Conservation (phyloP, 257 asterid species). For the Rauvolfia tetraphylla region DNA sequence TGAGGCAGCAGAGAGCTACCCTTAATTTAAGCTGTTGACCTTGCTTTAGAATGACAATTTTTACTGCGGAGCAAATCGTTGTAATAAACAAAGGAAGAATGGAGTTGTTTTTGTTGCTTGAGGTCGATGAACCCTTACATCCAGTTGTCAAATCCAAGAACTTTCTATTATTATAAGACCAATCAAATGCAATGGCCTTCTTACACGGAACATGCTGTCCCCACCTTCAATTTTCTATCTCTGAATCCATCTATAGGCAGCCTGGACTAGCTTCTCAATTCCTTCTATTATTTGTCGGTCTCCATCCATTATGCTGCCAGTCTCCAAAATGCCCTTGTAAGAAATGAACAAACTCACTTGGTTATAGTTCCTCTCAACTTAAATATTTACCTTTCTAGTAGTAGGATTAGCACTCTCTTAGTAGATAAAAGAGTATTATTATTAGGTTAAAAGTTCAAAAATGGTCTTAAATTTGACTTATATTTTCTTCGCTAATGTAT, state of each 20-base stretch:
- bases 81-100: neutral
- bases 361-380: too few species aligned
- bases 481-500: too few species aligned
- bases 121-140: neutral
- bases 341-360: too few species aligned
- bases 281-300: slow-evolving; percentile 26
- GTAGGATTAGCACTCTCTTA: too few species aligned
- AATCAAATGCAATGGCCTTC: slow-evolving; percentile 42
- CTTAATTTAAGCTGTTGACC: slow-evolving; percentile 9
- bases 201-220: slow-evolving; percentile 39
- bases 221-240: slow-evolving; percentile 24
- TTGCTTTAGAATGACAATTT: neutral
- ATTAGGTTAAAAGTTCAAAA: too few species aligned
- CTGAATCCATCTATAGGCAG: slow-evolving; percentile 24
- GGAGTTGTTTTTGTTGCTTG: neutral
- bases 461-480: too few species aligned
- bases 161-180: slow-evolving; percentile 27
- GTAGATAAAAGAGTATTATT: too few species aligned
- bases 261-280: slow-evolving; percentile 29
- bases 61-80: neutral
- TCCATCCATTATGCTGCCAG: neutral
- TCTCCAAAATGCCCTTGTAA: slow-evolving; percentile 3
- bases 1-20: neutral
- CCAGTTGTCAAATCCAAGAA: slow-evolving; percentile 44
- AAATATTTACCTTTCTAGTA: too few species aligned